Conservation (phyloP, 148 eudicot species). For the Vaccinium myrtillus region DNA sequence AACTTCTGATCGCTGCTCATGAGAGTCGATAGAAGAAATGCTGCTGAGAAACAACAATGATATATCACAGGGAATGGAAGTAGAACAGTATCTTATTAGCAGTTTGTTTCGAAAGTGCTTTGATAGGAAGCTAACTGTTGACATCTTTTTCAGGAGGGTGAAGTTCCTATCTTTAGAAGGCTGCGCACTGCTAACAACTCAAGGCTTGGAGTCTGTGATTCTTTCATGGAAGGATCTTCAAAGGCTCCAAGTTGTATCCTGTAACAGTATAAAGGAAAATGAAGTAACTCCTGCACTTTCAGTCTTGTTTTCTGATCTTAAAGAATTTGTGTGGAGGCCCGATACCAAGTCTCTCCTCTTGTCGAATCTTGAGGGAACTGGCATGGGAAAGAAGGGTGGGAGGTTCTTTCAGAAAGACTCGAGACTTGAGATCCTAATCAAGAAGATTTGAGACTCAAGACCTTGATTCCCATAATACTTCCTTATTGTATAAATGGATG, state of each 20-base stretch:
- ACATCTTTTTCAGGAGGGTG: slow-evolving; percentile 52
- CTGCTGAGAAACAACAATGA: neutral
- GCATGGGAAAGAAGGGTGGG: slow-evolving; percentile 71
- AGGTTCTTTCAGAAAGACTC: slow-evolving; percentile 58
- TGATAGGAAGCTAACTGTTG: neutral
- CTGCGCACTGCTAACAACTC: slow-evolving; percentile 67
- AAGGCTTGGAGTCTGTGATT: slow-evolving; percentile 62
- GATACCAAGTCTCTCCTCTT: slow-evolving; percentile 65
- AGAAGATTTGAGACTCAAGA: slow-evolving; percentile 18
- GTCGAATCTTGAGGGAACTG: slow-evolving; percentile 63
- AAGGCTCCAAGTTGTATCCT: slow-evolving; percentile 63
- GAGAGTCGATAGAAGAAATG: neutral
- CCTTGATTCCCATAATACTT: neutral
- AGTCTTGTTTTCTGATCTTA: slow-evolving; percentile 58
- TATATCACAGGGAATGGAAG: neutral
- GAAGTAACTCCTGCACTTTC: slow-evolving; percentile 66
- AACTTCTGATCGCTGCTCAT: neutral
- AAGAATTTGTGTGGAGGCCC: slow-evolving; percentile 81
- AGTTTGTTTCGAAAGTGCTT: neutral
- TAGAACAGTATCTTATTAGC: neutral
- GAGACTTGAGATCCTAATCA: slow-evolving; percentile 28
- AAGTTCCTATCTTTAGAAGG: slow-evolving; percentile 69
- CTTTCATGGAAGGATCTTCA: slow-evolving; percentile 72
- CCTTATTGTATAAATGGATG: neutral
- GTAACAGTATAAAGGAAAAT: slow-evolving; percentile 67